Evolutionary conservation across 179 eudicot species (phyloP).

Genomic region (Sideroxylon spinosum): DNA sequence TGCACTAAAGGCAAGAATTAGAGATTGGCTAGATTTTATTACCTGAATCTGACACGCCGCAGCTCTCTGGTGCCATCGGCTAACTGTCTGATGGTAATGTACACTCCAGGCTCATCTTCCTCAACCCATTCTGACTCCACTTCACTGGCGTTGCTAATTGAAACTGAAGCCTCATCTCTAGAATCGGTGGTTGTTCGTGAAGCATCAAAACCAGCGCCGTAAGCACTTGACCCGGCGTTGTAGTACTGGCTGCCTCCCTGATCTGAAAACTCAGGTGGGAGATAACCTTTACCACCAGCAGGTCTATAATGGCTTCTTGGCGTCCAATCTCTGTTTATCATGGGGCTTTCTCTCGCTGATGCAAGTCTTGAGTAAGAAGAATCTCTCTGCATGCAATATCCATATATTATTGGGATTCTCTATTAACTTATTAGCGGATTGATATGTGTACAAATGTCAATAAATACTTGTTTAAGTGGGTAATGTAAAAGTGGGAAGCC

Average conservation of each 20-base stretch:
- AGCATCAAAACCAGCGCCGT: slow-evolving; percentile 63
- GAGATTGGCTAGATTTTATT: not conserved
- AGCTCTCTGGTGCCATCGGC: slow-evolving; percentile 90
- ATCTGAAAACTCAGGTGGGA: slow-evolving; percentile 52
- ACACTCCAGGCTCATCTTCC: slow-evolving; percentile 94
- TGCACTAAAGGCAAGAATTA: too few species aligned
- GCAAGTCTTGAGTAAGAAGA: slow-evolving; percentile 77
- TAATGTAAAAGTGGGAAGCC: not conserved
- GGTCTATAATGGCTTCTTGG: slow-evolving; percentile 69
- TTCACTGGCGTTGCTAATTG: slow-evolving; percentile 95
- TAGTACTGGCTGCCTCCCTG: slow-evolving; percentile 37
- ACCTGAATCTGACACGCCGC: slow-evolving; percentile 97
- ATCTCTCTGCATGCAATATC: slow-evolving; percentile 52
- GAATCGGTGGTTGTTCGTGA: slow-evolving; percentile 84
- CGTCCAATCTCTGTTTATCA: slow-evolving; percentile 74
- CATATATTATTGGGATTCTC: not conserved
- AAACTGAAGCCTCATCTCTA: slow-evolving; percentile 70
- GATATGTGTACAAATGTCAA: not conserved
- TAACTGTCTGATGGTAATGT: slow-evolving; percentile 84
- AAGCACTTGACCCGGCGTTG: slow-evolving; percentile 45
- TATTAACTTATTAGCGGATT: not conserved
- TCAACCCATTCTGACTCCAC: slow-evolving; percentile 93
- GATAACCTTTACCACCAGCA: slow-evolving; percentile 42
- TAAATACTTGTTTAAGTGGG: not conserved
- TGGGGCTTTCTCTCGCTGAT: slow-evolving; percentile 77